Conservation (phyloP, 176 grass and related monocot species). For the Tillandsia fasciculata region DNA sequence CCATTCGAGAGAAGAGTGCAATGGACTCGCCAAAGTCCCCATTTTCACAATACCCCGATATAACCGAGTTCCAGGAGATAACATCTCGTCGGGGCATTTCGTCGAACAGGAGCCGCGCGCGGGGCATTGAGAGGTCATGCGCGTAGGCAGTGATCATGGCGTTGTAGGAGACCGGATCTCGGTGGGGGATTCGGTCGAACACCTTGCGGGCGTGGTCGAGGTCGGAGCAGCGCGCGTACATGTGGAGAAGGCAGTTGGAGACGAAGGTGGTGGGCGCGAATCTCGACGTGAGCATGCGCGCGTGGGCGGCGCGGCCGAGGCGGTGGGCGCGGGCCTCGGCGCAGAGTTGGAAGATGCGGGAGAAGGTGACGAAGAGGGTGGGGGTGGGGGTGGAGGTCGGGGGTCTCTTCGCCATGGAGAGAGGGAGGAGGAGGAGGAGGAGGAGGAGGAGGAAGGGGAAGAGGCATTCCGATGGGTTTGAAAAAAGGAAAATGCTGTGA, state of each 20-base stretch:
- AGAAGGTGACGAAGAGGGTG: slow-evolving; percentile 33
- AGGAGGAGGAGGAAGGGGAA: no score
- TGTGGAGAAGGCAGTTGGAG: slow-evolving; percentile 61
- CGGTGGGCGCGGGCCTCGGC: slow-evolving; percentile 21
- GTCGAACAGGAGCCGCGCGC: slow-evolving; percentile 26
- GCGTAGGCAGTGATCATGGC: slow-evolving; percentile 43
- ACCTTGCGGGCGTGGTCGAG: slow-evolving; percentile 25
- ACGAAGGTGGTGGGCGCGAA: slow-evolving; percentile 60
- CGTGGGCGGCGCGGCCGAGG: slow-evolving; percentile 40
- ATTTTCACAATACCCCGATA: slow-evolving; percentile 38
- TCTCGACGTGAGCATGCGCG: slow-evolving; percentile 45
- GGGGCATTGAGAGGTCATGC: slow-evolving; percentile 16
- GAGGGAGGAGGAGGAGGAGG: background rate
- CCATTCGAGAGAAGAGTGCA: slow-evolving; percentile 48
- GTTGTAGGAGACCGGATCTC: slow-evolving; percentile 69
- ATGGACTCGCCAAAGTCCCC: slow-evolving; percentile 28
- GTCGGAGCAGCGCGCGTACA: slow-evolving; percentile 46
- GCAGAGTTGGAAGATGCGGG: slow-evolving; percentile 56
- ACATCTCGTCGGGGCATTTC: slow-evolving; percentile 49
- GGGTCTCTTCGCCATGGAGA: background rate
- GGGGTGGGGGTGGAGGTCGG: background rate
- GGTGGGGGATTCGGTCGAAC: slow-evolving; percentile 45
- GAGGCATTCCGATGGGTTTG: no score
- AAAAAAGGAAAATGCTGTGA: no score
- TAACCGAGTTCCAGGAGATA: slow-evolving; percentile 61